These are phyloP conservation scores for Gossypium schwendimanii DNA, from an alignment of 441 rosid genomes.

Conservation along the genomic window DNA sequence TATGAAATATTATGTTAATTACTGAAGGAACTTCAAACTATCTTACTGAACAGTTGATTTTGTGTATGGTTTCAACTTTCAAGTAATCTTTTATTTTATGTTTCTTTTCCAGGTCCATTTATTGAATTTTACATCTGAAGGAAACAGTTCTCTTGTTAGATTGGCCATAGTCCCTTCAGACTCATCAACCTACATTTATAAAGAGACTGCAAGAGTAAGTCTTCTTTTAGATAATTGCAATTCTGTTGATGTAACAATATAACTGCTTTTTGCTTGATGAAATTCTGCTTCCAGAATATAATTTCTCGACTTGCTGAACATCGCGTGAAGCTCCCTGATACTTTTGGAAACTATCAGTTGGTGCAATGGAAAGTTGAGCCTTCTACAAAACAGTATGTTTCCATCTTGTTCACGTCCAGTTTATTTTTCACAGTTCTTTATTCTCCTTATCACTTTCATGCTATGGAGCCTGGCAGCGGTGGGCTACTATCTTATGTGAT, in stretches of 20 bases:
- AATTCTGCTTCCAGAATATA: conserved; percentile 42
- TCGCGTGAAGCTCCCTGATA: conserved; percentile 53
- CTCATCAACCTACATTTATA: conserved; percentile 43
- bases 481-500: background rate
- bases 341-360: conserved; percentile 56
- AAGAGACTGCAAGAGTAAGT: conserved; percentile 56
- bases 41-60: background rate
- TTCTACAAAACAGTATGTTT: conserved; percentile 33
- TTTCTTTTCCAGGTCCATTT: conserved; percentile 47
- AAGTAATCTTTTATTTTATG: background rate
- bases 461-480: background rate
- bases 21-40: background rate
- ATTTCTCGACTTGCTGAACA: conserved; percentile 58
- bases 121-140: conserved; percentile 45
- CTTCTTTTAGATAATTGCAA: background rate
- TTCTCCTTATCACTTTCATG: background rate
- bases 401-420: background rate
- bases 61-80: background rate
- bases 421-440: background rate
- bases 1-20: background rate
- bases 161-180: conserved; percentile 52
- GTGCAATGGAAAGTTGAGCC: conserved; percentile 61
- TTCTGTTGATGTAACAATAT: background rate
- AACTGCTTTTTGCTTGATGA: conserved; percentile 12
- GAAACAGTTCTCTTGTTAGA: conserved; percentile 44